phyloP scores from a whole-genome alignment of 2,329 filamentous ascomycete species.

The Chaetomiaceae sp. region DNA sequence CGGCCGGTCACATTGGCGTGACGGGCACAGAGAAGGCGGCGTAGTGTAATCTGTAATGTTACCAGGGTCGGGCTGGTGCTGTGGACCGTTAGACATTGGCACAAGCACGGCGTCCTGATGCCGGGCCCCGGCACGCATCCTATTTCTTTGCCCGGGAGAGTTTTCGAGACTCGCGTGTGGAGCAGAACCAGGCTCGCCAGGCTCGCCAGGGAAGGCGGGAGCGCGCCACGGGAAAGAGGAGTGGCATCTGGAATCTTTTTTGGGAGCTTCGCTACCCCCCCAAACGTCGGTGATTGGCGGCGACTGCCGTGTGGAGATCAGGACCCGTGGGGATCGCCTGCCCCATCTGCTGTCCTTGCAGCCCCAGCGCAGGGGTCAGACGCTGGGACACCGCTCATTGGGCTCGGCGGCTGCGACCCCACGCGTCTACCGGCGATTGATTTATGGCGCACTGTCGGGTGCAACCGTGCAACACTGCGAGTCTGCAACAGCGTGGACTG shows the following conservation, averaged over 20 bases:
- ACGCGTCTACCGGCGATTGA: slow-evolving; percentile 16
- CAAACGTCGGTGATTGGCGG: background rate
- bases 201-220: slow-evolving; percentile 12
- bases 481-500: too few relatives aligned
- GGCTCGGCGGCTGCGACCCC: slow-evolving; percentile 6
- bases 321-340: too few relatives aligned
- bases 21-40: too few relatives aligned
- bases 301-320: background rate
- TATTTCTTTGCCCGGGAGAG: slow-evolving; percentile 22
- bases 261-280: background rate
- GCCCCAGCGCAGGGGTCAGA: slow-evolving; percentile 4
- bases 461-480: too few relatives aligned
- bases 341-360: background rate
- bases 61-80: slow-evolving; percentile 17
- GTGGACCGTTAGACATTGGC: too few relatives aligned
- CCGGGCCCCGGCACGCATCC: slow-evolving; percentile 21
- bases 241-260: background rate
- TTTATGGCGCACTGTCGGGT: too few relatives aligned
- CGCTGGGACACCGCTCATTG: slow-evolving; percentile 9
- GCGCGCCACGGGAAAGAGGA: slow-evolving; percentile 12
- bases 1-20: too few relatives aligned
- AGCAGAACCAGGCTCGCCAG: too few relatives aligned
- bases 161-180: slow-evolving; percentile 4
- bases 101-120: slow-evolving; percentile 12
- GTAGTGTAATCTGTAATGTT: background rate